A percentile compares a stretch with the other conserved stretches of the same genome.
phyloP scores from a whole-genome alignment of 768 basidiomycete species.

The Termitomyces sp. region DNA sequence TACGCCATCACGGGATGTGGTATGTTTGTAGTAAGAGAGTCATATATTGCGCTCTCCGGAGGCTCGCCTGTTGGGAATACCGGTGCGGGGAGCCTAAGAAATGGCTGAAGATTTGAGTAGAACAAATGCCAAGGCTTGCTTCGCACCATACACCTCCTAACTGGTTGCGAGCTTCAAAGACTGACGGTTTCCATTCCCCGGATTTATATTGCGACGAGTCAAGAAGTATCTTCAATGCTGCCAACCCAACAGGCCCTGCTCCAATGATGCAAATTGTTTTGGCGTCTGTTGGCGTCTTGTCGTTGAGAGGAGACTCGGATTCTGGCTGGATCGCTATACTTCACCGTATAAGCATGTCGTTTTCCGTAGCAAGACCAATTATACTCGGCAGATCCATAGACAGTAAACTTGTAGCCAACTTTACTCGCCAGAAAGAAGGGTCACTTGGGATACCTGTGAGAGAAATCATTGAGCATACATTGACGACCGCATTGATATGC shows the following conservation, averaged over 20 bases:
- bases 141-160: slow-evolving; percentile 75
- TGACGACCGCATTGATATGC: not conserved
- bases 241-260: slow-evolving; percentile 71
- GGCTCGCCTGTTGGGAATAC: slow-evolving; percentile 37
- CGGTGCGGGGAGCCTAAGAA: slow-evolving; percentile 46
- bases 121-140: not conserved
- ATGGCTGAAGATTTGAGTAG: not conserved
- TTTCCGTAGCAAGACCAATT: not conserved
- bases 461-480: no score
- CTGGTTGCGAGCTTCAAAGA: slow-evolving; percentile 58
- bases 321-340: slow-evolving; percentile 4
- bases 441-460: no score
- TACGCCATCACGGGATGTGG: slow-evolving; percentile 78
- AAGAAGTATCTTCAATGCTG: slow-evolving; percentile 57
- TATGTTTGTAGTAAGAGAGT: slow-evolving; percentile 77
- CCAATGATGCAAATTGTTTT: slow-evolving; percentile 62
- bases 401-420: not conserved
- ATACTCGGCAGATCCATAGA: slow-evolving; percentile 1
- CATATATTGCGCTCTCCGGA: slow-evolving; percentile 68
- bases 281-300: not conserved
- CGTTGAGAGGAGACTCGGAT: not conserved
- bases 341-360: not conserved
- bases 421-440: not conserved
- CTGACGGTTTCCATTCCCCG: slow-evolving; percentile 57
- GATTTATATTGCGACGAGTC: slow-evolving; percentile 52